phyloP scores from a whole-genome alignment of 306 rosid species.

The Amphicarpaea edgeworthii region DNA sequence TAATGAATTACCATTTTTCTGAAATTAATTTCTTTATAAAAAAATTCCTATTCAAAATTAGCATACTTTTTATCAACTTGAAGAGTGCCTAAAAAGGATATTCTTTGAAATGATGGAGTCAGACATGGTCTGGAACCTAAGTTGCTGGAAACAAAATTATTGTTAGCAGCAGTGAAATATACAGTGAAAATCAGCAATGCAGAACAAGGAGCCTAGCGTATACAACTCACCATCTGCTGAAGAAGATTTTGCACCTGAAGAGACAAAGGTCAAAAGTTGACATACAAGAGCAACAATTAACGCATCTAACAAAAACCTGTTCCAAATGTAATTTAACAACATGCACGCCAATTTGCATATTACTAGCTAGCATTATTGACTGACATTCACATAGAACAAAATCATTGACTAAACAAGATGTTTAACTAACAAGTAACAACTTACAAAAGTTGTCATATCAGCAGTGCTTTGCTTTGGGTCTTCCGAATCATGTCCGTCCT shows the following conservation, averaged over 20 bases:
- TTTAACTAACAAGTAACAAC: too few relatives aligned
- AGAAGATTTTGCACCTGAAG: slow-evolving; percentile 96
- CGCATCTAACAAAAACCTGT: too few relatives aligned
- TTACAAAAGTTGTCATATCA: slow-evolving; percentile 96
- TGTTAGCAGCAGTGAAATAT: slow-evolving; percentile 44
- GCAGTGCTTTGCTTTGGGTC: slow-evolving; percentile 90
- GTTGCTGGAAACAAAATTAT: slow-evolving; percentile 70
- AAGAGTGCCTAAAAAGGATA: slow-evolving; percentile 63
- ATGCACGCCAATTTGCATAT: too few relatives aligned
- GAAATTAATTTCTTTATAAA: slow-evolving; percentile 1
- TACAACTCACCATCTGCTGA: slow-evolving; percentile 93
- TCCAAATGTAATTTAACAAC: too few relatives aligned
- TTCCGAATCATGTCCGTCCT: slow-evolving; percentile 87
- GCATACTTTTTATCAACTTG: neutral
- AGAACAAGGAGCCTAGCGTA: slow-evolving; percentile 31
- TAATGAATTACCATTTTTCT: slow-evolving; percentile 19
- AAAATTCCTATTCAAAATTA: neutral
- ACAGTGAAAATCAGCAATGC: slow-evolving; percentile 31
- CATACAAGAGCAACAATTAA: slow-evolving; percentile 19
- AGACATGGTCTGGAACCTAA: slow-evolving; percentile 88
- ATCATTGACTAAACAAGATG: neutral
- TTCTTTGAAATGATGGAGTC: slow-evolving; percentile 83
- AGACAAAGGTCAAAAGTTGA: slow-evolving; percentile 34
- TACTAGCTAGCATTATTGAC: slow-evolving; percentile 1
- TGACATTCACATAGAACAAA: slow-evolving; percentile 14